Conservation (phyloP, 306 rosid species). For the Ormosia emarginata region DNA sequence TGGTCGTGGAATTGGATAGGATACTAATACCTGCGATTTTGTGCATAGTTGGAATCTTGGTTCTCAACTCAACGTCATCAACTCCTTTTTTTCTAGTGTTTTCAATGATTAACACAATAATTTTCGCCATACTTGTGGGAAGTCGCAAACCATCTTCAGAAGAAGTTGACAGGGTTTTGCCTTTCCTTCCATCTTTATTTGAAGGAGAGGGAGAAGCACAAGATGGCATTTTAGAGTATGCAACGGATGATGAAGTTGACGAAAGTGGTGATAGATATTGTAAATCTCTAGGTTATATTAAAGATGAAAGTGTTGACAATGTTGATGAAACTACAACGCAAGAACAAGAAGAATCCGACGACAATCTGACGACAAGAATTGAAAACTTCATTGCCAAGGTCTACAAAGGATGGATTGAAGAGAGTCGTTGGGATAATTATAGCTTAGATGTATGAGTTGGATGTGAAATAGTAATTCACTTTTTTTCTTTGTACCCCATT, state of each 20-base stretch:
- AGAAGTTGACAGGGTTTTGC: background rate
- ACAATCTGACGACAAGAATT: slow-evolving; percentile 21
- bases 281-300: background rate
- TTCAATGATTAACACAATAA: slow-evolving; percentile 29
- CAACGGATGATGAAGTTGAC: background rate
- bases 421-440: slow-evolving; percentile 22
- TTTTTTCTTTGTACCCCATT: background rate
- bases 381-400: slow-evolving; percentile 43
- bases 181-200: background rate
- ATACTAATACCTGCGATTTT: slow-evolving; percentile 9
- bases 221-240: background rate
- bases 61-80: slow-evolving; percentile 8
- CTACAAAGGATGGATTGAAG: slow-evolving; percentile 34
- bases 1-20: slow-evolving; percentile 19
- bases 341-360: slow-evolving; percentile 28
- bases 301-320: background rate
- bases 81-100: slow-evolving; percentile 30
- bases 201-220: background rate
- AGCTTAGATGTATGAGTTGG: background rate
- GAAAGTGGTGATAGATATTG: slow-evolving; percentile 4
- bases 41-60: background rate
- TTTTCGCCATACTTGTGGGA: slow-evolving; percentile 22
- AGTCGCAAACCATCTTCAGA: slow-evolving; percentile 8
- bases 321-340: background rate
- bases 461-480: background rate